A percentile compares a stretch with the other conserved stretches of the same genome.
These are phyloP conservation scores for Penicillium sp. DNA, from an alignment of 2,329 filamentous ascomycete species.

Conservation along the genomic window DNA sequence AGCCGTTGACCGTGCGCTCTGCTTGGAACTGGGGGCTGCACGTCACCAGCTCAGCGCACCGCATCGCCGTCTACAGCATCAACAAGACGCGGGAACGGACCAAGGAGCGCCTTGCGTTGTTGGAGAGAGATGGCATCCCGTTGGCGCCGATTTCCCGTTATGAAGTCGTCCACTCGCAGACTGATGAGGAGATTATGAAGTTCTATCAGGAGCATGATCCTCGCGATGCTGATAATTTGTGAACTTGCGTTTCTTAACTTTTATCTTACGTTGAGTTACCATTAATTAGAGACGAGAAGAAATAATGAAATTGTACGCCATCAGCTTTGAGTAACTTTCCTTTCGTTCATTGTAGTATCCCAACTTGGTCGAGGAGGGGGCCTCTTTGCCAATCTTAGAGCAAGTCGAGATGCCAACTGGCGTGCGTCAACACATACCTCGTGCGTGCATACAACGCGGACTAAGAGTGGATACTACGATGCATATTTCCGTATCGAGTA, in stretches of 20 bases:
- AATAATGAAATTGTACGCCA: no score
- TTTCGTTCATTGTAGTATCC: no score
- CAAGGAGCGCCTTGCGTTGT: conserved; percentile 24
- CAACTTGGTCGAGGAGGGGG: no score
- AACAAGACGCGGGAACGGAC: conserved; percentile 29
- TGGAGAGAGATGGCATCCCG: conserved; percentile 27
- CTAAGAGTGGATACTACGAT: no score
- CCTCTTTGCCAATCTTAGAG: no score
- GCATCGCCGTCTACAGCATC: conserved; percentile 36
- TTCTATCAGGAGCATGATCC: conserved; percentile 30
- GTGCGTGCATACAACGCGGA: no score
- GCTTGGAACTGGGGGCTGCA: conserved; percentile 49
- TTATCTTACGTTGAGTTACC: no score
- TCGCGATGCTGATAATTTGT: conserved; percentile 22
- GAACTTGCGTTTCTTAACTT: not conserved
- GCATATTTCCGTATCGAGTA: no score
- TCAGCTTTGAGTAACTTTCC: no score
- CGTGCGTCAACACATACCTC: no score
- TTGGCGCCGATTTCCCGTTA: conserved; percentile 32
- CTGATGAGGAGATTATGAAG: conserved; percentile 26
- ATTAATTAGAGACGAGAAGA: no score
- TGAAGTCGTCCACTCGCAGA: conserved; percentile 26
- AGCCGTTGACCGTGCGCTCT: conserved; percentile 52
- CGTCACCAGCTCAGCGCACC: conserved; percentile 36
- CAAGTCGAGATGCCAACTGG: no score